phyloP scores from a whole-genome alignment of 352 stramenopile genomes.

The Elongisporangium anandrum region DNA sequence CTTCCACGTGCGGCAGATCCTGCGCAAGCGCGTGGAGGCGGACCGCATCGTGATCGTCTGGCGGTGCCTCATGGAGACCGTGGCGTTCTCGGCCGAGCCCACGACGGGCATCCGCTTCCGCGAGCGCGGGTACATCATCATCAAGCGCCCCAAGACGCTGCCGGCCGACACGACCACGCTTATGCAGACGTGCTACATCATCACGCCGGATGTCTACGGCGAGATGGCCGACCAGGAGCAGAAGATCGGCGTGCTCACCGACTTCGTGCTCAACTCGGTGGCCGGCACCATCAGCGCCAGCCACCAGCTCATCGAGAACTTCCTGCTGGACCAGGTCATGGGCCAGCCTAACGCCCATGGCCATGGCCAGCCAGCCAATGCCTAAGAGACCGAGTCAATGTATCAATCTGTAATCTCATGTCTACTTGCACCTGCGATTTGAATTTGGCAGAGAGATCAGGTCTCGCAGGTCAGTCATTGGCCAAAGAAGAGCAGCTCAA shows the following conservation, averaged over 20 bases:
- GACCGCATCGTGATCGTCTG: conserved; percentile 58
- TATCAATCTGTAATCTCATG: neutral
- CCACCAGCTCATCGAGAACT: conserved; percentile 73
- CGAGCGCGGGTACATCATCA: conserved; percentile 59
- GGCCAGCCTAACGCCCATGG: conserved; percentile 1
- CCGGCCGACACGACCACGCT: conserved; percentile 29
- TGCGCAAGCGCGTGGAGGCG: conserved; percentile 41
- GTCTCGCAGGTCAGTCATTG: conserved; percentile 1
- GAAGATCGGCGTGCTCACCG: conserved; percentile 54
- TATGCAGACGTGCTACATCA: conserved; percentile 71
- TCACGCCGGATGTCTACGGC: conserved; percentile 58
- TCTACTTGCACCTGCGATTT: neutral
- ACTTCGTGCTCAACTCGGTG: conserved; percentile 66
- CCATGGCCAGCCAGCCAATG: neutral
- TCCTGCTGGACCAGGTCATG: conserved; percentile 40
- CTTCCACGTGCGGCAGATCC: conserved; percentile 53
- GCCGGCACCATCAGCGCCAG: conserved; percentile 55
- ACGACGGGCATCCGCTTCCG: conserved; percentile 52
- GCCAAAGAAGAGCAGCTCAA: neutral
- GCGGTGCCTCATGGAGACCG: conserved; percentile 43
- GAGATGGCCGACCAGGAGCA: conserved; percentile 55
- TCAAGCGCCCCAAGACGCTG: conserved; percentile 31
- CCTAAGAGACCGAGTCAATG: conserved; percentile 1
- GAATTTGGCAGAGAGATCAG: neutral
- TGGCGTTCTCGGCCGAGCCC: conserved; percentile 41